These are phyloP conservation scores for Samsoniella hepiali DNA, from an alignment of 2,329 filamentous ascomycete species.

Conservation along the genomic window DNA sequence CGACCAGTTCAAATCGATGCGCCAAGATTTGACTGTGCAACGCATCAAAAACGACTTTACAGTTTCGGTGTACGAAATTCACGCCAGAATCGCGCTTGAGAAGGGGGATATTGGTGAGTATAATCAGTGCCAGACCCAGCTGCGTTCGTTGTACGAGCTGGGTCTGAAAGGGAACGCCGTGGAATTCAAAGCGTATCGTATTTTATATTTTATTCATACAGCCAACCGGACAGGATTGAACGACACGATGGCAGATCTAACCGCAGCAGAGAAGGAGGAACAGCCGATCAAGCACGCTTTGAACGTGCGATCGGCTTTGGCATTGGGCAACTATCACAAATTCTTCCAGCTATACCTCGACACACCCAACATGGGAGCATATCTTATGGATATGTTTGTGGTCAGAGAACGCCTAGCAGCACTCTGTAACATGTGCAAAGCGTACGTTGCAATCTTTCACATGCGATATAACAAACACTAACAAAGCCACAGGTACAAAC, in stretches of 20 bases:
- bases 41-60: conserved; percentile 97
- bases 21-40: conserved; percentile 96
- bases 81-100: conserved; percentile 94
- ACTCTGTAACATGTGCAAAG: conserved; percentile 87
- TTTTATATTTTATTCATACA: conserved; percentile 98
- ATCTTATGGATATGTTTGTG: conserved; percentile 99
- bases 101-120: conserved; percentile 99
- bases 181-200: conserved; percentile 99
- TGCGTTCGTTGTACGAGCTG: conserved; percentile 85
- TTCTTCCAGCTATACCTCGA: conserved; percentile 96
- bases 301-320: conserved; percentile 84
- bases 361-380: conserved; percentile 94
- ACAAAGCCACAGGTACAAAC: conserved; percentile 71
- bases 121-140: conserved; percentile 99
- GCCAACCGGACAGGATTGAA: conserved; percentile 98
- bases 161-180: conserved; percentile 83
- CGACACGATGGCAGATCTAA: conserved; percentile 98
- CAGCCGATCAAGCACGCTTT: conserved; percentile 84
- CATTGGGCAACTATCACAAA: conserved; percentile 92
- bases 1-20: conserved; percentile 98
- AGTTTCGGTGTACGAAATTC: conserved; percentile 93
- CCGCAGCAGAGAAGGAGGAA: conserved; percentile 88
- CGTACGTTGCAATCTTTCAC: conserved; percentile 56
- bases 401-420: conserved; percentile 87
- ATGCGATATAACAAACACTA: neutral